Evolutionary conservation across 306 rosid genomes (phyloP).

Genomic region (Cercis canadensis): DNA sequence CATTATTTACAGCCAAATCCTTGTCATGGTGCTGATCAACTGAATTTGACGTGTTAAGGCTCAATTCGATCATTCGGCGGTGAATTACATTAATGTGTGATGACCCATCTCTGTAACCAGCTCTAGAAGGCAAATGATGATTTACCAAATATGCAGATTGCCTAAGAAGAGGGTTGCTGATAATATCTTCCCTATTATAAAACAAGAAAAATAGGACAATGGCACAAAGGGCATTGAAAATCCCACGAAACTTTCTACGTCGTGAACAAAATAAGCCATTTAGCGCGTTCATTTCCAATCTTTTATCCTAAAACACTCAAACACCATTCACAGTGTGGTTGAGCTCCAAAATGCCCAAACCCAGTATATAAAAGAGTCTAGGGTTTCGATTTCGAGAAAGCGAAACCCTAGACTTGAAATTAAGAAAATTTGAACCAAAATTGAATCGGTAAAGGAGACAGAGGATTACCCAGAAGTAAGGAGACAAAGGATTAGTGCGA

Average conservation of each 20-base stretch:
- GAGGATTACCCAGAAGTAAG: no score
- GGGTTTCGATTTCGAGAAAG: constrained; percentile 39
- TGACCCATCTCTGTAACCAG: constrained; percentile 30
- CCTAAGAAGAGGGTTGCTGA: constrained; percentile 52
- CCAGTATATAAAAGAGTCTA: constrained; percentile 25
- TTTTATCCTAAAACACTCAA: not conserved
- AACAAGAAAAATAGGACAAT: constrained; percentile 53
- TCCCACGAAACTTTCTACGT: constrained; percentile 37
- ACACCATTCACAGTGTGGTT: not conserved
- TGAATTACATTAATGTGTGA: constrained; percentile 35
- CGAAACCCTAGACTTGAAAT: constrained; percentile 38
- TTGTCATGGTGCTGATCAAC: constrained; percentile 31
- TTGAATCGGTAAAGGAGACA: not conserved
- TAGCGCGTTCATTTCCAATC: constrained; percentile 39
- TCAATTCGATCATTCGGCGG: constrained; percentile 47
- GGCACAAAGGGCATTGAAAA: constrained; percentile 49
- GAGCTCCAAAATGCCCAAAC: constrained; percentile 26
- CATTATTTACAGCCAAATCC: constrained; percentile 26
- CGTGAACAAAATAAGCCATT: constrained; percentile 36
- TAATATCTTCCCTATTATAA: constrained; percentile 46
- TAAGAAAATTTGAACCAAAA: constrained; percentile 23
- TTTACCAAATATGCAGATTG: constrained; percentile 38
- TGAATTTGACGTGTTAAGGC: constrained; percentile 29
- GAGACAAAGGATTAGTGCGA: no score
- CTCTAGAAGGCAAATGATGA: constrained; percentile 34